Conservation (phyloP, 2,329 filamentous ascomycete genomes). For the Alternaria sp. region DNA sequence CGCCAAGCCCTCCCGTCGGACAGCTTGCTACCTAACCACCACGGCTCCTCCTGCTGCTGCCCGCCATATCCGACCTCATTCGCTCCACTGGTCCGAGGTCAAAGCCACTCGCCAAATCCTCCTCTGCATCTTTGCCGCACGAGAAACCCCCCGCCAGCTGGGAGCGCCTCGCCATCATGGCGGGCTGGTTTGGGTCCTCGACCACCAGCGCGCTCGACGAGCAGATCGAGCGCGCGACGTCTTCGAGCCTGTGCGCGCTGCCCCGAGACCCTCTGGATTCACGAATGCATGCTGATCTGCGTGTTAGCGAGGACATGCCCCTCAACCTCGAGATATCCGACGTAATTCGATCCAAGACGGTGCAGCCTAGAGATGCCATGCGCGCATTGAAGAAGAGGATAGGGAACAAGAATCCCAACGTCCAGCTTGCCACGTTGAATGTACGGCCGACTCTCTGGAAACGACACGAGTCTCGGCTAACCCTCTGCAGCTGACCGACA, state of each 20-base stretch:
- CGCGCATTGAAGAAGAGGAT: slow-evolving; percentile 91
- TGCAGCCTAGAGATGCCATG: slow-evolving; percentile 98
- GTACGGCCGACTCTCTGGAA: slow-evolving; percentile 58
- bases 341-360: slow-evolving; percentile 94
- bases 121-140: background rate
- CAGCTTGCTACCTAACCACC: slow-evolving; percentile 24
- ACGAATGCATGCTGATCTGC: slow-evolving; percentile 20
- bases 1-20: slow-evolving; percentile 18
- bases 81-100: background rate
- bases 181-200: slow-evolving; percentile 89
- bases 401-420: slow-evolving; percentile 97
- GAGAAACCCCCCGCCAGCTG: background rate
- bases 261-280: no score
- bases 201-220: slow-evolving; percentile 91
- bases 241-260: slow-evolving; percentile 79
- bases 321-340: slow-evolving; percentile 98
- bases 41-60: slow-evolving; percentile 7
- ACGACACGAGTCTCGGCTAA: slow-evolving; percentile 20
- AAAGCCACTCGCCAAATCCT: no score
- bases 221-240: slow-evolving; percentile 94
- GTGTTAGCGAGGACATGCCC: slow-evolving; percentile 85
- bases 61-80: slow-evolving; percentile 2
- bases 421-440: slow-evolving; percentile 92
- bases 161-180: slow-evolving; percentile 66
- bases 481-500: slow-evolving; percentile 79